Evolutionary conservation across 2,329 filamentous ascomycete genomes (phyloP), one percentile per base, ranked within the genome.

Genomic region (Colletotrichum acutatum): DNA sequence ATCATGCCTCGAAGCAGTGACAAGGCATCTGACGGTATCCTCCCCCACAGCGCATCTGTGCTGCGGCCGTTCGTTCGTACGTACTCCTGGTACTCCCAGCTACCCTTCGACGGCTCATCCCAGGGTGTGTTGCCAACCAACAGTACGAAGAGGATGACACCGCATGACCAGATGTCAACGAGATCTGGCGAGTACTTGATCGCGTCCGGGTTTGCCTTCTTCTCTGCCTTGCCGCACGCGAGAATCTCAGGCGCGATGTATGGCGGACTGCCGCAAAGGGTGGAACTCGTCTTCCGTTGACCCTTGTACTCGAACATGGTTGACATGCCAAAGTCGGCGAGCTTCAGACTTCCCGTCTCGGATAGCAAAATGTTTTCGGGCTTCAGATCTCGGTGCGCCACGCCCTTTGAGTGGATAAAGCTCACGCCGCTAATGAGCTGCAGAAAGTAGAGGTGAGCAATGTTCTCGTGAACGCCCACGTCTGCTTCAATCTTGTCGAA

Each of bases 401-500:
- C 94, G 24, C 97, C 97, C 82, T 97, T 98, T 42, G 94, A 94
- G 84, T 99, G 97, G 90, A 98, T 97, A 84, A 95, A 99, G 79
- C 93, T 93, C 74, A 98, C 94, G 9, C 96, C 97, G 80, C 92
- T 92, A 77, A 98, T 90, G 74, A 99, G 89, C 84, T 99, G 97
- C 3, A 92, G 90, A 82, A 99, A 99, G 85, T 98, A 99, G 74
- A 98, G 91, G 81, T 99, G 97, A 42, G 97, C 96, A 80, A 99
- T 95, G 80, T 98, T 94, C 82, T 97, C 92, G 7, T 93, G 90
- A n/a, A 98, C 95, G 60, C 97, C 97, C 57, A 96, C 94, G 82
- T 99, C 97, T 22, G 97, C 95, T 84, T 99, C 97, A 78, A 99
- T 98, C 86, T 99, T 99, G 90, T 99, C 97, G 82, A 99, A 99